Base-by-base conservation (phyloP, 129 eudicot species). In the Deinandra increscens region DNA sequence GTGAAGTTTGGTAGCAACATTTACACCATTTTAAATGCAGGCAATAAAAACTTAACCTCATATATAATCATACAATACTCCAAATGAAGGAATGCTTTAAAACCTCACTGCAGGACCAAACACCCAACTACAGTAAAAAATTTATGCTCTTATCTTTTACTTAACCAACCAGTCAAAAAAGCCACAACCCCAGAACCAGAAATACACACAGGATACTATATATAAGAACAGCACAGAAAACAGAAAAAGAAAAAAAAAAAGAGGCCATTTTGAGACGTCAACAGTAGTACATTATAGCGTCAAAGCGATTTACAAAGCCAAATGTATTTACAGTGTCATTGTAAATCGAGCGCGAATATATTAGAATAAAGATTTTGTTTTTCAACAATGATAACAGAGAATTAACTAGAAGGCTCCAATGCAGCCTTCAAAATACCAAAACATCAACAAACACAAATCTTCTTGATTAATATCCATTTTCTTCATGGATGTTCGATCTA, bases 321-420 rank as follows among this genome's bases (percentile, higher is more conserved):
- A 78, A 70, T 73, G 79, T 82, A 82, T 82, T 77, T 82, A 82
- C 86, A 81, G 20, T 50, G 83, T 77, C 85, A 77, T 38, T 66
- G 31, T 72, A 79, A 81, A 77, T 68, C 77, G 76, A 79, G 63
- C 15, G 20, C 71, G 50, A 56, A 48, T 53, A 59, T 20, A 39
- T 68, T 78, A 70, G 59, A 71, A 74, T 65, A 43, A 66, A 18
- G 58, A 51, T 55, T 37, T 61, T 56, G 58, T 44, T 12, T n/a
- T 34, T 15, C 12, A 23, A 26, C 66, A 74, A 53, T 45, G 46
- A 75, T 23, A 53, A 65, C 68, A 42, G 14, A 37, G 22, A 74
- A 42, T 19, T 55, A 69, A 38, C 49, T 34, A 55, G 51, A 64
- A 53, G 45, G 65, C 31, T 31, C 54, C 66, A 41, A 55, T 65